Percentiles rank a stretch among this genome's conserved stretches.
phyloP scores from a whole-genome alignment of 139 green algal genomes.

The Picocystis salinarum region DNA sequence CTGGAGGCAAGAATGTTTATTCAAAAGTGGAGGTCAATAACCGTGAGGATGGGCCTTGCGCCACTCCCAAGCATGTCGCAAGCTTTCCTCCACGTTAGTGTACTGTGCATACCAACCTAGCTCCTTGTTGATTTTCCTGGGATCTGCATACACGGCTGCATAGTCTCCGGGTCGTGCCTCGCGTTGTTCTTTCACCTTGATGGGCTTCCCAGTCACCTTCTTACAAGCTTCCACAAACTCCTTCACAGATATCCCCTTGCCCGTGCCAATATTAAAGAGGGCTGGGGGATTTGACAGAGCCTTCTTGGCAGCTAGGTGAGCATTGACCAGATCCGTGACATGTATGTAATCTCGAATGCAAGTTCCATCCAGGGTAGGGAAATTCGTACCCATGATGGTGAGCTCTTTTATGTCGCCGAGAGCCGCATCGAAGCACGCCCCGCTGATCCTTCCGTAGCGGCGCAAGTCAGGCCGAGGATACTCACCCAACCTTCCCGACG shows the following conservation, averaged over 20 bases:
- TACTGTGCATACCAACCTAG: slow-evolving; percentile 25
- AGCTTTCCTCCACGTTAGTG: slow-evolving; percentile 18
- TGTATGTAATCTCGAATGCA: slow-evolving; percentile 57
- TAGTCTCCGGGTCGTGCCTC: slow-evolving; percentile 17
- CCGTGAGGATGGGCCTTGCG: slow-evolving; percentile 17
- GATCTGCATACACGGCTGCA: slow-evolving; percentile 20
- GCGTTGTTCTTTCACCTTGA: slow-evolving; percentile 23
- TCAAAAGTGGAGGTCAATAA: too few relatives aligned
- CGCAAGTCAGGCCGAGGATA: slow-evolving; percentile 31
- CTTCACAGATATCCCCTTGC: slow-evolving; percentile 26
- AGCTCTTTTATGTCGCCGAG: slow-evolving; percentile 24
- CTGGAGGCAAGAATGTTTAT: too few relatives aligned
- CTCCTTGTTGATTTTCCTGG: slow-evolving; percentile 17
- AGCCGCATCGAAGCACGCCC: slow-evolving; percentile 51
- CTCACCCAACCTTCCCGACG: slow-evolving; percentile 39
- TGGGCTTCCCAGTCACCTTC: slow-evolving; percentile 17
- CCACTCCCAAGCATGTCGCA: slow-evolving; percentile 29
- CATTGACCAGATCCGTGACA: slow-evolving; percentile 44
- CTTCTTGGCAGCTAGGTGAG: slow-evolving; percentile 27
- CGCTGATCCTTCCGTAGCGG: slow-evolving; percentile 35
- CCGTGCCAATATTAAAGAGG: slow-evolving; percentile 50
- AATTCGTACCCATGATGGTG: slow-evolving; percentile 19
- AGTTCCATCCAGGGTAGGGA: slow-evolving; percentile 12
- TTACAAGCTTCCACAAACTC: slow-evolving; percentile 27
- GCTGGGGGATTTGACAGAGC: slow-evolving; percentile 23